Evolutionary conservation across 768 basidiomycete species (phyloP).

Genomic region (Brasilioporus rufonigricans): DNA sequence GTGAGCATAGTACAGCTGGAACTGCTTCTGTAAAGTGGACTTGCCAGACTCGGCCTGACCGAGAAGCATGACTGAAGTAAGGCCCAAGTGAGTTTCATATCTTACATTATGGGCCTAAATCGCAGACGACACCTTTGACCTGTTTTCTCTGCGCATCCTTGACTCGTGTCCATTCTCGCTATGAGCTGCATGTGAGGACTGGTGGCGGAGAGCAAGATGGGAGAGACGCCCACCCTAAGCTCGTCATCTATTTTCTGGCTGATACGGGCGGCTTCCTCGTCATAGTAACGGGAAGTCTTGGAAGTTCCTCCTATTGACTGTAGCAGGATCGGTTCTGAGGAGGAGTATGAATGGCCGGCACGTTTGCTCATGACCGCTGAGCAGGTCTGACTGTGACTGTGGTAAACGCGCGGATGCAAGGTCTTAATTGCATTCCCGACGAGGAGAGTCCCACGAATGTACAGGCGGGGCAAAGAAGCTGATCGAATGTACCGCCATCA

Average conservation of each 20-base stretch:
- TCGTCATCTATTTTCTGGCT: slow-evolving; percentile 59
- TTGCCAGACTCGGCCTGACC: slow-evolving; percentile 83
- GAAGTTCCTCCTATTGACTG: slow-evolving; percentile 31
- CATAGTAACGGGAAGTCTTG: slow-evolving; percentile 35
- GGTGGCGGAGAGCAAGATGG: neutral
- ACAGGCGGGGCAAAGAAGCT: slow-evolving; percentile 35
- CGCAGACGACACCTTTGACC: slow-evolving; percentile 47
- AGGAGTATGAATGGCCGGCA: slow-evolving; percentile 27
- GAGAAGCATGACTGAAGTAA: slow-evolving; percentile 59
- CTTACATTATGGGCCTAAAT: neutral
- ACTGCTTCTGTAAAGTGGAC: slow-evolving; percentile 82
- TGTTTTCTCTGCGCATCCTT: slow-evolving; percentile 46
- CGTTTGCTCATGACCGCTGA: slow-evolving; percentile 28
- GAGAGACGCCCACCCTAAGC: slow-evolving; percentile 40
- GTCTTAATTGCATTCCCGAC: slow-evolving; percentile 33
- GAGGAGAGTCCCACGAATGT: slow-evolving; percentile 36
- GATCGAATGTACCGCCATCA: slow-evolving; percentile 32
- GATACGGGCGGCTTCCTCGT: slow-evolving; percentile 43
- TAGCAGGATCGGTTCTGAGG: slow-evolving; percentile 31
- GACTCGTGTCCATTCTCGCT: slow-evolving; percentile 50
- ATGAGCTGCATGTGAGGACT: slow-evolving; percentile 7
- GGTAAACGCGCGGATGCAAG: slow-evolving; percentile 19
- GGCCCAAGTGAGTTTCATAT: slow-evolving; percentile 4
- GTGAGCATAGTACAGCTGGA: slow-evolving; percentile 77
- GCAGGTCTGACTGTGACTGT: slow-evolving; percentile 7